Base-by-base conservation (phyloP, 805 yeast species). In the Ogataea saltuana region DNA sequence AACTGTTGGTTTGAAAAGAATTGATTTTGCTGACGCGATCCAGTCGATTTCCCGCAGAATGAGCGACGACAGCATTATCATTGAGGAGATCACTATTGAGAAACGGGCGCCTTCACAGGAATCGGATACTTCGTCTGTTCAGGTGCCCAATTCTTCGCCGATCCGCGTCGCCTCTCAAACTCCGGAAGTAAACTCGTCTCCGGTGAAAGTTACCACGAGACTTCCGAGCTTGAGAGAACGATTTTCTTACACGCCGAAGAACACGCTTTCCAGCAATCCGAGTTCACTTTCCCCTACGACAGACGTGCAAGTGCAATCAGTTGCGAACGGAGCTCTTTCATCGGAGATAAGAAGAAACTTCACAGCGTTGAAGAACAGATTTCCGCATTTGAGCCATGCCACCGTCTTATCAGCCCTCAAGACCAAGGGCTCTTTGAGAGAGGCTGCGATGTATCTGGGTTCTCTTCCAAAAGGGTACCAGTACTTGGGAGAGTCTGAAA, bases 71-170 rank as follows among this genome's bases (percentile, higher is more conserved):
- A 44, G 48, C 39, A 40, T 42, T 13, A 41, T 46, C 22, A 39
- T 44, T 26, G 50, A 51, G 32, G 48, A 42, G 31, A 19, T 41
- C 16, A 34, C 36, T 16, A 35, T 41, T 31, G 18, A 38, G 8
- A 36, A 33, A 28, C 28, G 35, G 23, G 32, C 25, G 23, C 22
- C 42, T 15, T 10, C 20, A 12, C 38, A 38, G 15, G 22, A 34
- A 4, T 42, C 48, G 19, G 37, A 33, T 12, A 17, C 62, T 2
- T 64, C 65, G 19, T 39, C 54, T 9, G 61, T 77, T 3, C 80
- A 76, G 48, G 78, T 76, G 4, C 80, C 77, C 2, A 74, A 69
- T 42, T 74, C 81, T 1, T 75, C 80, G 1, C 78, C 76, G 9
- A 32, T 41, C 12, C 28, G 42, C 12, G 43, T 44, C 34, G 12